These are phyloP conservation scores for Penicillium pancosmium DNA, from an alignment of 495 filamentous ascomycete genomes.

Conservation along the genomic window DNA sequence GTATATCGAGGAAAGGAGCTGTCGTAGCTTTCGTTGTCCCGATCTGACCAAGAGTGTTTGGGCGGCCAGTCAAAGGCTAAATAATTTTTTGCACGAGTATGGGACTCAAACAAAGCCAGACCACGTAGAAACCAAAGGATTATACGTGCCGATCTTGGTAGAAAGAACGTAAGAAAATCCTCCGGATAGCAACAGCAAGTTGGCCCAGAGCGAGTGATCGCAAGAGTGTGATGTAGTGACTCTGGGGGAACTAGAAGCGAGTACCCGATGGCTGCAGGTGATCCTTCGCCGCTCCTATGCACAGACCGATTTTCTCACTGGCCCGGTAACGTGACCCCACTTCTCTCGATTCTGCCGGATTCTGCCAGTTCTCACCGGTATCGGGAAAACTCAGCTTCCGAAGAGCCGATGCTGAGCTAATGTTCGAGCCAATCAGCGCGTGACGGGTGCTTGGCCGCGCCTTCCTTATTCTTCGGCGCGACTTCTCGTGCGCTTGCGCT, in stretches of 20 bases:
- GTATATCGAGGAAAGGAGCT: slow-evolving; percentile 1
- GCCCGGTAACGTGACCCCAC: slow-evolving; percentile 49
- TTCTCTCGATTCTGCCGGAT: not conserved
- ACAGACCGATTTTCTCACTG: slow-evolving; percentile 32
- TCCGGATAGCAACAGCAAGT: not conserved
- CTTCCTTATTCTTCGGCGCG: slow-evolving; percentile 42
- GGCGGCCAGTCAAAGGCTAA: not conserved
- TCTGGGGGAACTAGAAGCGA: slow-evolving; percentile 9
- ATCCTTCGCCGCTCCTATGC: slow-evolving; percentile 19
- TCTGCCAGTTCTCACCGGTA: too few species aligned
- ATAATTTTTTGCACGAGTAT: not conserved
- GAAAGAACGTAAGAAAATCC: not conserved
- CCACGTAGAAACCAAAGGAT: not conserved
- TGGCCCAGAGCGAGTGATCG: slow-evolving; percentile 5
- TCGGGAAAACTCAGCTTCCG: slow-evolving; percentile 39
- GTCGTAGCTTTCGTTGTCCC: slow-evolving; percentile 9
- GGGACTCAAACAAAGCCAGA: slow-evolving; percentile 5
- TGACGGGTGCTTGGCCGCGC: slow-evolving; percentile 29
- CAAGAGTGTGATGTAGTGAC: not conserved
- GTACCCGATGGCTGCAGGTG: slow-evolving; percentile 21
- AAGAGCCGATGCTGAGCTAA: slow-evolving; percentile 2
- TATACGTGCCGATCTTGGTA: not conserved
- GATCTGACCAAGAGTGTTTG: slow-evolving; percentile 2
- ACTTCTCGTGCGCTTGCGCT: slow-evolving; percentile 20
- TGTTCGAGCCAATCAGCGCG: slow-evolving; percentile 41